Evolutionary conservation across 2,329 filamentous ascomycete species (phyloP).

Genomic region (Fusarium globosum): DNA sequence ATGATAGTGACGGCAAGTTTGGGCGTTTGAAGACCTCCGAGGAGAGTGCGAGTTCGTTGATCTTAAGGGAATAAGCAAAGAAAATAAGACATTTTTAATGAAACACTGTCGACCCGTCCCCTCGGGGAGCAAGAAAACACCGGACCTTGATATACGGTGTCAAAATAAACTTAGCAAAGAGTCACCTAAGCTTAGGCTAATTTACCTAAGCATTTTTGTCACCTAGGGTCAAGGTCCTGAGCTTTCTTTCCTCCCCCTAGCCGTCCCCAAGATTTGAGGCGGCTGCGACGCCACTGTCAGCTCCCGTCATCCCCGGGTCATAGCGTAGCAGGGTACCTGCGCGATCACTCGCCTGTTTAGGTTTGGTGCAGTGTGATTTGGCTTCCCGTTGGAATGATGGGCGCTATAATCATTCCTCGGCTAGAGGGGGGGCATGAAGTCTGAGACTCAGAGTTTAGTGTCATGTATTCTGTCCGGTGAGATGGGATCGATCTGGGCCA

Average conservation of each 20-base stretch:
- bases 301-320: not conserved
- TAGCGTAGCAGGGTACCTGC: not conserved
- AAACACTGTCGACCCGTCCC: not conserved
- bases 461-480: fast-evolving
- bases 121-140: too few species aligned
- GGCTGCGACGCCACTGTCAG: not conserved
- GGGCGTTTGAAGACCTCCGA: not conserved
- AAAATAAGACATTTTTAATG: not conserved
- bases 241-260: too few species aligned
- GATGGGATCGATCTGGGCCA: not conserved
- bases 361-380: not conserved
- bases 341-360: not conserved
- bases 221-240: too few species aligned
- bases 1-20: not conserved
- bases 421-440: fast-evolving
- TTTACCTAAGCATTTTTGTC: too few species aligned
- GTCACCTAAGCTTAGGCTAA: too few species aligned
- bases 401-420: not conserved
- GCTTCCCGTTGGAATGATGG: not conserved
- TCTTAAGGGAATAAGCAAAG: not conserved
- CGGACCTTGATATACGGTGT: too few species aligned
- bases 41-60: not conserved
- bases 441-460: fast-evolving
- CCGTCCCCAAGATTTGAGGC: not conserved
- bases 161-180: too few species aligned